Evolutionary conservation across 108 stramenopile species (phyloP).

Genomic region (Schizochytrium sp.): DNA sequence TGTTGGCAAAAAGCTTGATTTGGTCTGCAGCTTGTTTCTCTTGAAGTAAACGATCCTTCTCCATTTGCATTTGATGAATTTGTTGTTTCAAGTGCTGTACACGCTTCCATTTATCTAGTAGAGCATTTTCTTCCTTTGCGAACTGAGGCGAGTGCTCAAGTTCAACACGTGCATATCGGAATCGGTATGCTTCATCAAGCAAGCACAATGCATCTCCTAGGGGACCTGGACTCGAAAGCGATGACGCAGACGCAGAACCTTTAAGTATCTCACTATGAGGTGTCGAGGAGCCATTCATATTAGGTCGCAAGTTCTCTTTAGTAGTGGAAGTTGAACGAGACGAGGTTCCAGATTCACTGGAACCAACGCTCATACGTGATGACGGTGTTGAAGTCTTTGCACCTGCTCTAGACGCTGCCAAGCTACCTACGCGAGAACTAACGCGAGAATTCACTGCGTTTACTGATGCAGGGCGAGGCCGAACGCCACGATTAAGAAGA

Average conservation of each 20-base stretch:
- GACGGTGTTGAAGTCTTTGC: too few relatives aligned
- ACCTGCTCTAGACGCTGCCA: too few relatives aligned
- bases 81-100: not conserved
- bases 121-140: not conserved
- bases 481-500: too few relatives aligned
- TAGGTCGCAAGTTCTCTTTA: too few relatives aligned
- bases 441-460: too few relatives aligned
- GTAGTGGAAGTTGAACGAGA: too few relatives aligned
- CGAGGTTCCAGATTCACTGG: too few relatives aligned
- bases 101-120: conserved; percentile 29
- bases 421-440: too few relatives aligned
- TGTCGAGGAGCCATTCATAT: too few relatives aligned
- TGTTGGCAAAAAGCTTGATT: not conserved
- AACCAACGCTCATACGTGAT: too few relatives aligned
- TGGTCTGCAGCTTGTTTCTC: not conserved
- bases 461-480: too few relatives aligned
- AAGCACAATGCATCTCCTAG: not conserved
- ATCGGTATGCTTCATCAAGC: not conserved
- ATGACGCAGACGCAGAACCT: not conserved
- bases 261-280: not conserved
- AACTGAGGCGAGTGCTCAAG: not conserved
- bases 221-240: not conserved
- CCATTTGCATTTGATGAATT: not conserved
- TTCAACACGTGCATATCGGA: not conserved
- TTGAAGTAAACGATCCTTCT: not conserved